Percentiles rank a stretch among this genome's conserved stretches.
phyloP scores from a whole-genome alignment of 345 rosid genomes.

The Syzygium aqueum region DNA sequence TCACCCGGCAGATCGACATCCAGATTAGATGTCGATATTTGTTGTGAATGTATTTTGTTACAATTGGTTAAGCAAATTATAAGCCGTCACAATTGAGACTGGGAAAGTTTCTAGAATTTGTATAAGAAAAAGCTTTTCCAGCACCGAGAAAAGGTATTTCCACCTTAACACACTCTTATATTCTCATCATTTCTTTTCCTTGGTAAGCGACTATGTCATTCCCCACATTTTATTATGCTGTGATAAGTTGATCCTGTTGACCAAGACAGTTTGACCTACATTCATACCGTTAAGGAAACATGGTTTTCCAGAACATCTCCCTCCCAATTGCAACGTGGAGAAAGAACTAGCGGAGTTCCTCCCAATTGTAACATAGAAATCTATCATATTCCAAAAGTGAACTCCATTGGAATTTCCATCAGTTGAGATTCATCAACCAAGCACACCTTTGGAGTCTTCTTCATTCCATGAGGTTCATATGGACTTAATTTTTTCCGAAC shows the following conservation, averaged over 20 bases:
- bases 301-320: background rate
- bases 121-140: background rate
- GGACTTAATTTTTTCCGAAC: background rate
- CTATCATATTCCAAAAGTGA: background rate
- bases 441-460: background rate
- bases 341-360: background rate
- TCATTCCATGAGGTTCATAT: background rate
- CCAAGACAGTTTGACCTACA: background rate
- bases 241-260: background rate
- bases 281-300: background rate
- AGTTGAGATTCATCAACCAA: background rate
- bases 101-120: background rate
- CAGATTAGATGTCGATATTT: background rate
- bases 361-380: background rate
- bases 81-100: background rate
- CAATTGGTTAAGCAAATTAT: too few relatives aligned
- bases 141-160: background rate
- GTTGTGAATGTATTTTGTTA: background rate
- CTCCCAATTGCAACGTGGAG: background rate
- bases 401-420: background rate
- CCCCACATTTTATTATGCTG: background rate
- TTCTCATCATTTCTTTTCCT: background rate
- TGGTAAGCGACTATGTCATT: background rate
- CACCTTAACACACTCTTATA: background rate
- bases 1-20: background rate